Evolutionary conservation across 1,284 basidiomycete species (phyloP), one percentile per base, ranked within the genome.

Genomic region (Puccinia polysora): DNA sequence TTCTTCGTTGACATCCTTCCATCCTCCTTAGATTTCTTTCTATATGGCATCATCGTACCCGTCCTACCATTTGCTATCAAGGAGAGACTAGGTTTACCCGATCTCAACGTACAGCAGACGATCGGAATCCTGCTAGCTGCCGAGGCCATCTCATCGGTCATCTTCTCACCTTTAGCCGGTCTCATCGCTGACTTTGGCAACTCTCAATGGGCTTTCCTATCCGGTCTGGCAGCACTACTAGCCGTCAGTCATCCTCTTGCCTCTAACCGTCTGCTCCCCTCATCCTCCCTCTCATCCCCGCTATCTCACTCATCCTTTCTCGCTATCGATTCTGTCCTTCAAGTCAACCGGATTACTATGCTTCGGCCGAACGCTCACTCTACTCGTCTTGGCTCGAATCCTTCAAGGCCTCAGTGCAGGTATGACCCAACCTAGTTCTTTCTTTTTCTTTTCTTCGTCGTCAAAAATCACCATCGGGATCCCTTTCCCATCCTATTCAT

Each of bases 1-100:
- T n/a, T n/a, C n/a, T n/a, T n/a, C n/a, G n/a, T n/a, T n/a, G n/a
- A n/a, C n/a, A n/a, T n/a, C n/a, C n/a, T n/a, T n/a, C n/a, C n/a
- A n/a, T n/a, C n/a, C n/a, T n/a, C n/a, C n/a, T n/a, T n/a, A 59
- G 56, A 59, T 36, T 32, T 59, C 14, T 59, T 59, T 38, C 23
- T 59, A 12, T 59, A 34, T 38, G 56, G 56, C 7, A 12, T 59
- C 23, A n/a, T 59, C 10, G 30, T 59, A 10, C 56, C 56, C 20
- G 56, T 59, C 15, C 18, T 59, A 23, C 56, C 56, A 30, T 59
- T 59, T 32, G 56, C 34, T n/a, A 12, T 59, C 10, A 59, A 59
- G n/a, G 14, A 30, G 18, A n/a, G n/a, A 2, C 5, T 59, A 2
- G 14, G 23, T 30, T 10, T 59, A 2, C 25, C 56, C 15, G 56